Evolutionary conservation across 2,329 filamentous ascomycete species (phyloP).

Genomic region (Monosporascus sp.): DNA sequence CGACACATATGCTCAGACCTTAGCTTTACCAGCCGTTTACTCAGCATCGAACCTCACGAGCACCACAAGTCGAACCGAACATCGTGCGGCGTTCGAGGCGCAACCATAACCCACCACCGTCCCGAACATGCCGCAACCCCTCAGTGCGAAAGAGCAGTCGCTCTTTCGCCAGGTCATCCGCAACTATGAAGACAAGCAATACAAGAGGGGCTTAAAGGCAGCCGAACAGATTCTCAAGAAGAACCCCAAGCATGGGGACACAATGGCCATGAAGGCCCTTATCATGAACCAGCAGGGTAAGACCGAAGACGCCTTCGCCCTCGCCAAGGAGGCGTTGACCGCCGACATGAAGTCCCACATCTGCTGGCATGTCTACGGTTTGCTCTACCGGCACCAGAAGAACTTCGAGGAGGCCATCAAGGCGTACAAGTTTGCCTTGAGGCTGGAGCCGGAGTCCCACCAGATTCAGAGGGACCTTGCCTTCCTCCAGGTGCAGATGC

Average conservation of each 20-base stretch:
- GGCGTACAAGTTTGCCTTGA: conserved; percentile 93
- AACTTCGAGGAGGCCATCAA: conserved; percentile 99
- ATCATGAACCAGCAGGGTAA: conserved; percentile 92
- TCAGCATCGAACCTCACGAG: not conserved
- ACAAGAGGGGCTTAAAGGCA: conserved; percentile 88
- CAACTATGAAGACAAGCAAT: conserved; percentile 96
- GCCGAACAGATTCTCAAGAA: conserved; percentile 96
- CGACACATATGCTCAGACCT: not conserved
- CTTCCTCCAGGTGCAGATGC: conserved; percentile 90
- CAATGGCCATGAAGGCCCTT: conserved; percentile 96
- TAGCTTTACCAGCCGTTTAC: not conserved
- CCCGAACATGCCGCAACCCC: conserved; percentile 61
- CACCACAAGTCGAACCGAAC: not conserved
- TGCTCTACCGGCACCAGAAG: conserved; percentile 89
- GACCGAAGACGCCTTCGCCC: conserved; percentile 85
- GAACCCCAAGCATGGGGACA: conserved; percentile 93
- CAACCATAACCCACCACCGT: conserved; percentile 8
- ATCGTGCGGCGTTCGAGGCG: not conserved
- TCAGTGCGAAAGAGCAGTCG: conserved; percentile 83
- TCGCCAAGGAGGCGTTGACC: conserved; percentile 87
- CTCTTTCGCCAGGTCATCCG: conserved; percentile 94
- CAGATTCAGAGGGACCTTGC: conserved; percentile 95
- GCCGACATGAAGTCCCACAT: conserved; percentile 99
- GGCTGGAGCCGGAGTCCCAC: conserved; percentile 85
- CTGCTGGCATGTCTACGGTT: conserved; percentile 97